These are phyloP conservation scores for Abelmoschus esculentus DNA, from an alignment of 345 rosid species.

Conservation along the genomic window DNA sequence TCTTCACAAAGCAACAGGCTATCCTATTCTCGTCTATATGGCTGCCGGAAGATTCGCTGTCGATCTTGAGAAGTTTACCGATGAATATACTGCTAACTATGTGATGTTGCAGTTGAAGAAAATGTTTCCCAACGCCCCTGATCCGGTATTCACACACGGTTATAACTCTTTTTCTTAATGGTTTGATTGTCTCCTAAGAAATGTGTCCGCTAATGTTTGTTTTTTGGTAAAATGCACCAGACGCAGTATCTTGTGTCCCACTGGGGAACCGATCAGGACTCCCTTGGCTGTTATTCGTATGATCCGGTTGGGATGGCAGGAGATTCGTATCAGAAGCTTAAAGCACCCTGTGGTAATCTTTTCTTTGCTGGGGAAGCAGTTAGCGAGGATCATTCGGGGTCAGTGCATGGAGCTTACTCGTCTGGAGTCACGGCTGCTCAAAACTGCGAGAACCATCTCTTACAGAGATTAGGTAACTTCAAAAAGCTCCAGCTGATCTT, in stretches of 20 bases:
- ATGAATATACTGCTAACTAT: constrained; percentile 50
- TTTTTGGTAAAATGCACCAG: constrained; percentile 24
- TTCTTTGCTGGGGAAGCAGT: constrained; percentile 92
- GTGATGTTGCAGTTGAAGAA: constrained; percentile 74
- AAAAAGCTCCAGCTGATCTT: constrained; percentile 38
- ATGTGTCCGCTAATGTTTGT: not conserved
- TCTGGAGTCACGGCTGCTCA: constrained; percentile 70
- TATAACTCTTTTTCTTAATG: not conserved
- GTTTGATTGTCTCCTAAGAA: not conserved
- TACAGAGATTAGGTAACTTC: constrained; percentile 37
- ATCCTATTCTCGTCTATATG: constrained; percentile 83
- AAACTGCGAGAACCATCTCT: constrained; percentile 48
- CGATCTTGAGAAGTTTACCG: constrained; percentile 64
- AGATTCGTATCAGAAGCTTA: constrained; percentile 61
- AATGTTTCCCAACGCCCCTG: constrained; percentile 76
- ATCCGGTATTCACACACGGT: constrained; percentile 39
- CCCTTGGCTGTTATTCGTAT: constrained; percentile 75
- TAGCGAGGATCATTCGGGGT: constrained; percentile 75
- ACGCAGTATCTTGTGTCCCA: constrained; percentile 56
- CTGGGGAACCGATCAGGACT: constrained; percentile 77
- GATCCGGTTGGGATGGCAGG: constrained; percentile 70
- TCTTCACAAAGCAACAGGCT: constrained; percentile 80
- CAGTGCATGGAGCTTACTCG: constrained; percentile 80
- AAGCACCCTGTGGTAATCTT: constrained; percentile 53
- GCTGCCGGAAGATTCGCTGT: constrained; percentile 72